phyloP scores from a whole-genome alignment of 345 rosid genomes.

The Pugionium cornutum region DNA sequence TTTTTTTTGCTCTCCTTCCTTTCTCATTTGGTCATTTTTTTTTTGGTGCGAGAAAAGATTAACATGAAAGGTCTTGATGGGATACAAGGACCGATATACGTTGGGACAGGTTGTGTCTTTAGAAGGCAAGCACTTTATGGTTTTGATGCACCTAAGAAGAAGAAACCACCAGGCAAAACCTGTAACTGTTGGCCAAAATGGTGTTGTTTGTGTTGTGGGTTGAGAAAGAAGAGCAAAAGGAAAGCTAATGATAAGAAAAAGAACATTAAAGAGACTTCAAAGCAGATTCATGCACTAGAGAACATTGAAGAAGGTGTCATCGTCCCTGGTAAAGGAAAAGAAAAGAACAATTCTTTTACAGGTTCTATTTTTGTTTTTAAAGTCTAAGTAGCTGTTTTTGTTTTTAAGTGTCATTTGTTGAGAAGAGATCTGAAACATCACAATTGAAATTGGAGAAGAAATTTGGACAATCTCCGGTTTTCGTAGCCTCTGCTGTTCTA shows the following conservation, averaged over 20 bases:
- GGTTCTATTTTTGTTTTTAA: neutral
- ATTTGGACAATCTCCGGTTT: slow-evolving; percentile 93
- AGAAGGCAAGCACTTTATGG: slow-evolving; percentile 40
- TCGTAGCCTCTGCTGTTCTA: slow-evolving; percentile 67
- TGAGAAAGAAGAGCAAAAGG: slow-evolving; percentile 68
- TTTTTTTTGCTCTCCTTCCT: neutral
- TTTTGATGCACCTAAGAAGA: slow-evolving; percentile 81
- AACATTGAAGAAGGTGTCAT: slow-evolving; percentile 70
- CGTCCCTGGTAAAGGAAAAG: slow-evolving; percentile 45
- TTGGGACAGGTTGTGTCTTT: slow-evolving; percentile 95
- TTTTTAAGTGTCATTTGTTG: slow-evolving; percentile 48
- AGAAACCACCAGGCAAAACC: slow-evolving; percentile 85
- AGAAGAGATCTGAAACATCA: slow-evolving; percentile 54
- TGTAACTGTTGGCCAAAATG: slow-evolving; percentile 98
- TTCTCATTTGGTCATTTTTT: slow-evolving; percentile 1
- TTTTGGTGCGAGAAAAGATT: slow-evolving; percentile 52
- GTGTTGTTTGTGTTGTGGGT: slow-evolving; percentile 75
- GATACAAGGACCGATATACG: slow-evolving; percentile 94
- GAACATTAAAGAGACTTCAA: slow-evolving; percentile 74
- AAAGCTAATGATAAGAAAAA: slow-evolving; percentile 55
- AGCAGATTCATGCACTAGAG: slow-evolving; percentile 89
- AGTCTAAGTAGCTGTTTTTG: slow-evolving; percentile 11
- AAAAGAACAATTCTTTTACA: slow-evolving; percentile 8
- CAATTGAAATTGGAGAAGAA: slow-evolving; percentile 39
- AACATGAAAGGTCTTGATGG: slow-evolving; percentile 99